Evolutionary conservation across 2,329 filamentous ascomycete genomes (phyloP), one percentile per base, ranked within the genome.

Genomic region (Plectosphaerella cucumerina): DNA sequence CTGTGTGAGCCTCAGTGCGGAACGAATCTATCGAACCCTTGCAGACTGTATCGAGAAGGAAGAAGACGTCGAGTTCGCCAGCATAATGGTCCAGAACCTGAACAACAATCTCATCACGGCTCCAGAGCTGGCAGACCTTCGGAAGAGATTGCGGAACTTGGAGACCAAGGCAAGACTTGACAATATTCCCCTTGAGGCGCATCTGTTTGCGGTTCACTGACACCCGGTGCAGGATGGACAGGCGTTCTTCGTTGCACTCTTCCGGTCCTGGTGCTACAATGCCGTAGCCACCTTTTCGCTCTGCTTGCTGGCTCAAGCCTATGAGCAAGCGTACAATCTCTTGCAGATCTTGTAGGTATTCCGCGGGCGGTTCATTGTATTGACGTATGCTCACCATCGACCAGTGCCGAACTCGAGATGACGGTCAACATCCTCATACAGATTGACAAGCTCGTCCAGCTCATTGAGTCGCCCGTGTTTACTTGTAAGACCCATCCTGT

Each of bases 41-140:
- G 95, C 94, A 22, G 94, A 99, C 61, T 97, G 94, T 59, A 88
- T 99, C 10, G 94, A 97, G 68, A 96, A 92, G 64, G 94, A 99
- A 67, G 94, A 97, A 70, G 94, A 99, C 65, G 84, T 99, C 41
- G 95, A 99, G 66, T 99, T 99, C 69, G 93, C 94, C 15, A 97
- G 93, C 65, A 97, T 99, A 61, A 99, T 99, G 94, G 91, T 99
- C 26, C 94, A 99, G 67, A 97, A 97, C 62, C 78, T 99, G 48
- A 99, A 99, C 73, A 99, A 99, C 69, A 99, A 99, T 62, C 84
- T 99, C 50, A 97, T 99, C 58, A 99, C 95, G 2, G 94, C 95
- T 0, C 94, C 95, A 1, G 92, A 99, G 68, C 76, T 99, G 26
- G 85, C 90, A 1, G 95, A 97, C 60, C 77, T 99, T 56, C 84